Evolutionary conservation across 2,329 filamentous ascomycete genomes (phyloP).

Genomic region (Scytalidium sp.): DNA sequence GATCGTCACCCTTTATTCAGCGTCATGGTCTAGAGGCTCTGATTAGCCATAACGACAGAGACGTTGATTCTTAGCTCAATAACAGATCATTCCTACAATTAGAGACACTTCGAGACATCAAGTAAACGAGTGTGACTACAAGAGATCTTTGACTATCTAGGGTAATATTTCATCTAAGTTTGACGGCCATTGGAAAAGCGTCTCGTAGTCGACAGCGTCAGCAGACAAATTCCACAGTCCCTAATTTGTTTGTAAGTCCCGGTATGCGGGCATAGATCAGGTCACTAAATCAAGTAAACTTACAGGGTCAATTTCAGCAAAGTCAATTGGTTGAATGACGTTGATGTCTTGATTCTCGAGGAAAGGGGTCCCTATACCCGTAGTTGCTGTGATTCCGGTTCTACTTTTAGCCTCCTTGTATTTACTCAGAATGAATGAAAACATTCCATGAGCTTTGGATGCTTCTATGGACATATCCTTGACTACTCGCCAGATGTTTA

Average conservation of each 20-base stretch:
- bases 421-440: conserved; percentile 10
- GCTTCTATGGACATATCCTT: conserved; percentile 11
- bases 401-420: conserved; percentile 2
- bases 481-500: conserved; percentile 6
- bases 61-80: no score
- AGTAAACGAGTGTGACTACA: no score
- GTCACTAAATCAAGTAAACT: background rate
- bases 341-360: background rate
- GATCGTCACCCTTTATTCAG: no score
- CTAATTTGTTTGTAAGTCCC: background rate
- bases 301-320: background rate
- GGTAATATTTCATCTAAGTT: background rate
- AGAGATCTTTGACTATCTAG: no score
- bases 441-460: conserved; percentile 11
- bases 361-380: background rate
- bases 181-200: background rate
- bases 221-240: background rate
- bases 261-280: background rate
- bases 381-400: background rate
- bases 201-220: background rate
- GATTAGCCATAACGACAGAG: no score
- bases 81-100: no score
- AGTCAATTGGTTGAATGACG: background rate
- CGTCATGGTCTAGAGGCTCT: no score
- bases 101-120: no score